Conservation (phyloP, 441 rosid genomes). For the Eruca vesicaria region DNA sequence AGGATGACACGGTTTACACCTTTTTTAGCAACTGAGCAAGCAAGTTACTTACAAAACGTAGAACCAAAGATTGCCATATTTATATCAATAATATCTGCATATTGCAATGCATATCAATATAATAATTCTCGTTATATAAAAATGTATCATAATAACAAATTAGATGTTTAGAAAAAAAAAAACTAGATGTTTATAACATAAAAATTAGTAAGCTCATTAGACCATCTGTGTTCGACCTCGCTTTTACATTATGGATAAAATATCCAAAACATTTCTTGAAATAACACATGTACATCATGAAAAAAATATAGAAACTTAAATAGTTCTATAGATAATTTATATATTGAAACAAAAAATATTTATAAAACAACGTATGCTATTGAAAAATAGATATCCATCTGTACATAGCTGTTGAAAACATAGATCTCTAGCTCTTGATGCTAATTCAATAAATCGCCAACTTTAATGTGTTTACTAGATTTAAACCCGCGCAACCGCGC, state of each 20-base stretch:
- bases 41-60: constrained; percentile 23
- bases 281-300: no score
- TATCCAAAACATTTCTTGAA: background rate
- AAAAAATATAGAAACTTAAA: no score
- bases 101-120: background rate
- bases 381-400: background rate
- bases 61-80: constrained; percentile 10
- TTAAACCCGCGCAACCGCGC: no score
- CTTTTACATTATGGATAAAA: background rate
- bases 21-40: constrained; percentile 7
- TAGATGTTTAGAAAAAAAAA: background rate
- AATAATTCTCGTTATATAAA: background rate
- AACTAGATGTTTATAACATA: background rate
- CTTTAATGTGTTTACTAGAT: background rate
- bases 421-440: no score
- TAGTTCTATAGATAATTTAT: no score
- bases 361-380: background rate
- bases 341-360: background rate
- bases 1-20: background rate
- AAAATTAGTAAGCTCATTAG: background rate
- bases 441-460: background rate
- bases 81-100: background rate
- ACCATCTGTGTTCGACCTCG: background rate
- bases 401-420: background rate
- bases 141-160: background rate